Evolutionary conservation across 2,329 filamentous ascomycete genomes (phyloP).

Genomic region (Penicillium sp.): DNA sequence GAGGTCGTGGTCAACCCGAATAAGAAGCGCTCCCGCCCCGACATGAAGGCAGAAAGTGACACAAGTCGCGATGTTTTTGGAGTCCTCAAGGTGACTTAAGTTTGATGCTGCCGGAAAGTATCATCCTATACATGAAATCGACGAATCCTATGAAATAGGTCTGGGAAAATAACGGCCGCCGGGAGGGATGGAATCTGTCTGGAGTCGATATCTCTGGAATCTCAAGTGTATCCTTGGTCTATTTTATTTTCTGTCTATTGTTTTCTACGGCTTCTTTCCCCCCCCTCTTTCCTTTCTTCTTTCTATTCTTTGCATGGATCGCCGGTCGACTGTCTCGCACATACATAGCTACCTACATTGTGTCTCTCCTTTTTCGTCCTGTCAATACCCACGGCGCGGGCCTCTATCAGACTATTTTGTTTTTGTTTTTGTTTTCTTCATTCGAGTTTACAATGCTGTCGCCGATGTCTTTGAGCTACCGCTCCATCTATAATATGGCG

Average conservation of each 20-base stretch:
- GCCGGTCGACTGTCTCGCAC: slow-evolving; percentile 30
- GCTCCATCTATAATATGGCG: not conserved
- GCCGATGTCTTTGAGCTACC: not conserved
- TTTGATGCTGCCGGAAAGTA: slow-evolving; percentile 3
- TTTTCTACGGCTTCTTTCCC: not conserved
- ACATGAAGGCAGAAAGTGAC: slow-evolving; percentile 24
- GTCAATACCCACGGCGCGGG: slow-evolving; percentile 25
- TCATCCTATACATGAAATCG: slow-evolving; percentile 11
- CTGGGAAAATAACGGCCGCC: not conserved
- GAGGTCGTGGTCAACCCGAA: slow-evolving; percentile 45
- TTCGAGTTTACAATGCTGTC: not conserved
- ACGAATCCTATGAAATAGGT: slow-evolving; percentile 14
- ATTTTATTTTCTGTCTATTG: not conserved
- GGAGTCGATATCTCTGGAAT: not conserved
- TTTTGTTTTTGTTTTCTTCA: not conserved
- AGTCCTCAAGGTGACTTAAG: slow-evolving; percentile 36
- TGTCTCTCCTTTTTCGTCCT: slow-evolving; percentile 11
- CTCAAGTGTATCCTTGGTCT: not conserved
- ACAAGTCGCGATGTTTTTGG: slow-evolving; percentile 39
- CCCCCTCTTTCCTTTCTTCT: slow-evolving; percentile 5
- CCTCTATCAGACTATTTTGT: slow-evolving; percentile 4
- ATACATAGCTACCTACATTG: slow-evolving; percentile 22
- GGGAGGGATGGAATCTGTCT: slow-evolving; percentile 2
- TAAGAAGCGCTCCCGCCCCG: slow-evolving; percentile 33
- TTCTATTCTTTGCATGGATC: slow-evolving; percentile 25